Evolutionary conservation across 2,329 filamentous ascomycete species (phyloP), one percentile per base, ranked within the genome.

Genomic region (Didymella sp.): DNA sequence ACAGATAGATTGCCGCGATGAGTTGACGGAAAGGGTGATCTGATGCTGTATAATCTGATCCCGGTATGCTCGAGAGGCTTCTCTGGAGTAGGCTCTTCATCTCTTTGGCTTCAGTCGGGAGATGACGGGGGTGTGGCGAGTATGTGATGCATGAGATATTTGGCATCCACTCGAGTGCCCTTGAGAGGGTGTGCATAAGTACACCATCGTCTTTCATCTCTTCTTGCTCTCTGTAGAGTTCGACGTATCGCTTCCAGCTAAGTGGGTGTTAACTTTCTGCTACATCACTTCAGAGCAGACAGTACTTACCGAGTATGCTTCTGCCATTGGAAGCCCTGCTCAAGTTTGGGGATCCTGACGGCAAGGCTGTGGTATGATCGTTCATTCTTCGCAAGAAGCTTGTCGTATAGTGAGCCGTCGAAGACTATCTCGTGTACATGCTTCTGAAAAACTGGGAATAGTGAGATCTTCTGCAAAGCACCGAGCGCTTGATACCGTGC

Each of bases 361-460:
- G 47, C 46, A 7, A 47, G 33, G 35, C 13, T 37, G 19, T 54
- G 38, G 15, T 69, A 68, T 15, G 15, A 8, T 13, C 31, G 15
- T 25, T 66, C 54, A 21, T 58, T 33, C 19, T 43, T 52, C 5
- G 69, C 68, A 25, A 69, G 51, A 1, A 25, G 21, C 24, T 28
- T 33, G 33, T 63, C 53, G 43, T 69, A 73, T 2, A 66, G 27
- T 2, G 70, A 69, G 4, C 64, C 69, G 56, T 74, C 73, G 35
- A 72, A 74, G 30, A 73, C 46, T n/a, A 75, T 64, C 38, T 72
- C 68, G 40, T 63, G 72, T 11, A 73, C 68, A 45, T 70, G 73
- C 17, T 47, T 66, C 19, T 56, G 57, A 19, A 69, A 71, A 11
- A 62, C 50, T 4, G 66, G 21, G 21, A 72, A 66, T 8, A 65